A percentile compares a stretch with the other conserved stretches of the same genome.
Evolutionary conservation across 2,329 filamentous ascomycete genomes (phyloP).

Genomic region (Penicillium sp.): DNA sequence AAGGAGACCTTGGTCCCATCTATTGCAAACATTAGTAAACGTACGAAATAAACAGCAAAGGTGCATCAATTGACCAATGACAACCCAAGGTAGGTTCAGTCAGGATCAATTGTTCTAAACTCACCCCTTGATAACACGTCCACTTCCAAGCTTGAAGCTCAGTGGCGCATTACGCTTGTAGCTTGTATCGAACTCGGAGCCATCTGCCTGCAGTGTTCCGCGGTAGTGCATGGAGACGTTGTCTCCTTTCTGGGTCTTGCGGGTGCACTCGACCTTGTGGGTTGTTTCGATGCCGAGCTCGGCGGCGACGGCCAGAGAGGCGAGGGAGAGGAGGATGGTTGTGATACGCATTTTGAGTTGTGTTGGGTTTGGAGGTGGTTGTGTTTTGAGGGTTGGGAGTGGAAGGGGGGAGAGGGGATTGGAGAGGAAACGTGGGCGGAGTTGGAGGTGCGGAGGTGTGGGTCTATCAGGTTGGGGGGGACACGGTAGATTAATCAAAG

Average conservation of each 20-base stretch:
- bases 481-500: neutral
- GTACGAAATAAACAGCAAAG: neutral
- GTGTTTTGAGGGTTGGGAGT: neutral
- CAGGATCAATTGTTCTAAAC: slow-evolving; percentile 30
- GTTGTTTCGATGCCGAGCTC: slow-evolving; percentile 75
- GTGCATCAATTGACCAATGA: neutral
- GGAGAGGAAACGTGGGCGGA: slow-evolving; percentile 8
- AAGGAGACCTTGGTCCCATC: slow-evolving; percentile 86
- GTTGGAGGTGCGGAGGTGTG: slow-evolving; percentile 7
- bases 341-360: slow-evolving; percentile 46
- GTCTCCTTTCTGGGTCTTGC: slow-evolving; percentile 76
- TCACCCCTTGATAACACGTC: slow-evolving; percentile 86
- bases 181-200: slow-evolving; percentile 78
- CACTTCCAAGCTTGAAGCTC: slow-evolving; percentile 73
- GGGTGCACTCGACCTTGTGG: slow-evolving; percentile 71
- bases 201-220: slow-evolving; percentile 73
- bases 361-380: neutral
- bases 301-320: slow-evolving; percentile 51
- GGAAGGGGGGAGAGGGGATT: slow-evolving; percentile 1
- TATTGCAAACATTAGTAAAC: slow-evolving; percentile 35
- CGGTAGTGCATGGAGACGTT: slow-evolving; percentile 84
- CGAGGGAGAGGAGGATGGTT: slow-evolving; percentile 41
- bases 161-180: slow-evolving; percentile 79
- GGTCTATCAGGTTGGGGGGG: neutral
- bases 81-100: neutral